Evolutionary conservation across 441 rosid species (phyloP), one percentile per base, ranked within the genome.

Genomic region (Caryocar brasiliense): DNA sequence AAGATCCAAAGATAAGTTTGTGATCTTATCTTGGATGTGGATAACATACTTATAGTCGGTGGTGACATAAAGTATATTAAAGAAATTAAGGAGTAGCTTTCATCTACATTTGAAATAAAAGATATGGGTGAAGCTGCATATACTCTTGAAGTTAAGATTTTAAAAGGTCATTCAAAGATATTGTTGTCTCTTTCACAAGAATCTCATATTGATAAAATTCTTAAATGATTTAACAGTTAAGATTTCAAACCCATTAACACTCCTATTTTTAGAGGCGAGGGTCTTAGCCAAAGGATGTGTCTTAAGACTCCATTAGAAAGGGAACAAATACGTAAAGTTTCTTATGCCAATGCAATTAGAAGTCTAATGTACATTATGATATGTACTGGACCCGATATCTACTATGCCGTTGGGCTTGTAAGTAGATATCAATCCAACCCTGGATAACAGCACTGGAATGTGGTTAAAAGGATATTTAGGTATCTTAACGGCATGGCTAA

Each of bases 351-450:
- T 0, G 44, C 17, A 25, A 6, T 44, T 7, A 15, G 25, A 1
- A 42, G 23, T 33, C 11, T 44, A 1, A 54, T 40, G 40, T 29
- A 37, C 24, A 32, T 46, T 6, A 41, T 54, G 49, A 10, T 29
- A 36, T 54, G 49, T 54, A 40, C 59, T 9, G 8, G 49, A 20
- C 28, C 49, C 2, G 23, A 41, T 22, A 40, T 54, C 3, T 23
- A 32, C 5, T 41, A 40, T 29, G 18, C 37, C 5, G n/a, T 40
- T 10, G 27, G 49, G 2, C 0, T 39, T 1, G 39, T 41, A 1
- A 32, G 40, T 4, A 11, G 29, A 27, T 48, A 5, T 10, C 41
- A 48, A 13, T 9, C 29, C 0, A 40, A 40, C 9, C 39, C 7
- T 0, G 59, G 26, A 29, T 6, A 5, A 5, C 24, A 6, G 1